Conservation (phyloP, 805 yeast genomes). For the Candida ipomoeae region DNA sequence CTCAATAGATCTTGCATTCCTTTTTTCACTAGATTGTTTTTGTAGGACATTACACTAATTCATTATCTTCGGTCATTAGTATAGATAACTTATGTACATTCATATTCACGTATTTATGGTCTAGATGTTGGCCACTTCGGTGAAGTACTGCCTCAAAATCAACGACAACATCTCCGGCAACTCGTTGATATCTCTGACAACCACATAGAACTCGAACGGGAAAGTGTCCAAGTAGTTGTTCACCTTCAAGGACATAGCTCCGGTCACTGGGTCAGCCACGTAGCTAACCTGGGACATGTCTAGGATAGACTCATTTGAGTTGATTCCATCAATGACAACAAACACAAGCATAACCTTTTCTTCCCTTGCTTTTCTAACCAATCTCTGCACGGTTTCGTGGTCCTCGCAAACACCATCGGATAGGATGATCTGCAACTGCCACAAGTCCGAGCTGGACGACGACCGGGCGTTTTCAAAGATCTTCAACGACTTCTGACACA, state of each 20-base stretch:
- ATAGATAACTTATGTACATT: no score
- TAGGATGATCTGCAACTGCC: slow-evolving; percentile 90
- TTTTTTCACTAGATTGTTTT: no score
- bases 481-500: slow-evolving; percentile 67
- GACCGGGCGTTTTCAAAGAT: slow-evolving; percentile 62
- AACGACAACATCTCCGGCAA: slow-evolving; percentile 87
- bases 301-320: slow-evolving; percentile 77
- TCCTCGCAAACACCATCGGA: slow-evolving; percentile 98
- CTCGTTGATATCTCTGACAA: slow-evolving; percentile 83
- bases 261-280: slow-evolving; percentile 57
- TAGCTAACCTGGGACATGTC: slow-evolving; percentile 94
- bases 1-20: no score
- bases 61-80: not conserved
- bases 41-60: not conserved
- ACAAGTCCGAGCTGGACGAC: slow-evolving; percentile 54
- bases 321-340: slow-evolving; percentile 87
- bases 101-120: not conserved
- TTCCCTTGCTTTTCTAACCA: slow-evolving; percentile 90
- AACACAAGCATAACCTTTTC: slow-evolving; percentile 92
- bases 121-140: slow-evolving; percentile 45
- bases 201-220: slow-evolving; percentile 96
- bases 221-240: slow-evolving; percentile 84
- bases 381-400: slow-evolving; percentile 73
- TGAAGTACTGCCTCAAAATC: slow-evolving; percentile 87
- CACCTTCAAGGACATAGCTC: slow-evolving; percentile 70